Evolutionary conservation across 305 asterid genomes (phyloP), one percentile per base, ranked within the genome.

Genomic region (Solanum hybrid): DNA sequence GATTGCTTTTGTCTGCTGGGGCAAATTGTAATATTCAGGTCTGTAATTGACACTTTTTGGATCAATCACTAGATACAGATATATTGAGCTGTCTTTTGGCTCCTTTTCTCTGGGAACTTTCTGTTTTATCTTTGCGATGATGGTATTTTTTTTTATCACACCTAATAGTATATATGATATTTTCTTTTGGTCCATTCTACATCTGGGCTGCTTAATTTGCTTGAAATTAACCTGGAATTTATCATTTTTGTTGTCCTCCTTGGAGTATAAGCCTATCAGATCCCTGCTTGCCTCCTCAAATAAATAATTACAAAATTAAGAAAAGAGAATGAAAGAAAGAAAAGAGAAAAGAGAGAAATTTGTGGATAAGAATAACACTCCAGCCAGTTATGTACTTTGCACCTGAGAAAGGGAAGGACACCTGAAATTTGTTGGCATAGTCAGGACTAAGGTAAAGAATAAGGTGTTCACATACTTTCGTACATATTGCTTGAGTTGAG

Each of bases 21-120:
- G 98, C 99, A 90, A 91, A 97, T 92, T 95, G 98, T 92, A 97
- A 95, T 89, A 78, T 94, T 93, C 99, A 97, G 98, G 99, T 96
- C 66, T 89, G 45, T 78, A 31, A 32, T 85, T 31, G 40, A 32
- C 76, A 85, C 88, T 31, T 56, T 31, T 56, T 85, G 76, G 45
- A 29, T 84, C 42, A 45, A 84, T 84, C 40, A 45, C 45, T 85
- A 51, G 76, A 56, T 85, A 32, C 76, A 22, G 35, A 85, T 85
- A 32, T 85, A 64, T 22, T 85, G 76, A 32, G 35, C 27, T 12
- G 88, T 56, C 32, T 56, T 82, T 84, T 84, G 73, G 42, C 40
- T 31, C 29, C 42, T 84, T 17, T 32, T 84, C 37, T 45, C 87
- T 84, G 42, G 36, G 17, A 84, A 51, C 11, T 51, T 84, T 84